These are phyloP conservation scores for Scytalidium sp. DNA, from an alignment of 2,329 filamentous ascomycete species.

Conservation along the genomic window DNA sequence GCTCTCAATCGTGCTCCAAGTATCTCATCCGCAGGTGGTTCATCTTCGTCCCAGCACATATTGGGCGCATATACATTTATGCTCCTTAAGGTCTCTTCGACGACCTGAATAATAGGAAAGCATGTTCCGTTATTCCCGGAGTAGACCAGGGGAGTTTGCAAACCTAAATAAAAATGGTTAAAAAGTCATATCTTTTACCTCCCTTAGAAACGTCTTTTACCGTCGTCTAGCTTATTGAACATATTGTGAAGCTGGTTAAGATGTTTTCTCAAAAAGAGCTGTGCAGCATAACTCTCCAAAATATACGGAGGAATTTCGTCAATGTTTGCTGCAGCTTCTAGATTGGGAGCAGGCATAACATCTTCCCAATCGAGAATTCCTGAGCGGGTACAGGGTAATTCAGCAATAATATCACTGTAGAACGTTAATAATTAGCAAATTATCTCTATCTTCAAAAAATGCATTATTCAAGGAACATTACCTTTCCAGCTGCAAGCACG, in stretches of 20 bases:
- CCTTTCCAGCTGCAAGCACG: conserved; percentile 89
- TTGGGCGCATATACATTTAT: conserved; percentile 44
- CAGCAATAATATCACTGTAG: conserved; percentile 81
- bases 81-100: conserved; percentile 37
- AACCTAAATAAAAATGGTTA: too few relatives aligned
- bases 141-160: conserved; percentile 15
- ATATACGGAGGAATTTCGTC: conserved; percentile 46
- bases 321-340: conserved; percentile 38
- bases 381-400: conserved; percentile 65
- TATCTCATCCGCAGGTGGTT: conserved; percentile 72
- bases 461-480: conserved; percentile 35
- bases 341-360: conserved; percentile 65
- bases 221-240: conserved; percentile 27
- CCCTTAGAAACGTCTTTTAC: too few relatives aligned
- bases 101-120: conserved; percentile 45
- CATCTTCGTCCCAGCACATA: conserved; percentile 52
- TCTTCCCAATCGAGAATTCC: conserved; percentile 60
- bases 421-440: conserved; percentile 12
- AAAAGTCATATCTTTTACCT: too few relatives aligned
- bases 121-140: conserved; percentile 22
- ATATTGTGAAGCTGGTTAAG: conserved; percentile 58
- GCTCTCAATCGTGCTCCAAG: conserved; percentile 80
- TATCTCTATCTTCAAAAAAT: neutral
- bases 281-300: conserved; percentile 58
- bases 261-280: conserved; percentile 62